phyloP scores from a whole-genome alignment of 345 rosid genomes.

The Citrus sinensis region DNA sequence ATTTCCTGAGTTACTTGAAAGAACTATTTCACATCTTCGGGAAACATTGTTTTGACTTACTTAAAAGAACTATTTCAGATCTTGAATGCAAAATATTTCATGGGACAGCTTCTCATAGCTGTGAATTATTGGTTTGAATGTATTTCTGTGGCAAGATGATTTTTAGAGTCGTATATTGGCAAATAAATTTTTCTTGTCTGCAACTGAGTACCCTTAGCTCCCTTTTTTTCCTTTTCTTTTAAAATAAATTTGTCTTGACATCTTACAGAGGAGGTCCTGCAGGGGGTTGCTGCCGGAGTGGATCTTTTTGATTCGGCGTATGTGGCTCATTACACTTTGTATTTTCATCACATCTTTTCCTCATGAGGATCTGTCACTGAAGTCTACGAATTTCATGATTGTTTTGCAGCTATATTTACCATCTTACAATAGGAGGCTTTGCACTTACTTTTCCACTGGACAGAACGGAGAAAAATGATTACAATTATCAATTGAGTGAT shows the following conservation, averaged over 20 bases:
- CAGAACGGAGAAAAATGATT: slow-evolving; percentile 11
- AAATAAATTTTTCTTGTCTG: neutral
- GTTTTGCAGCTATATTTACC: slow-evolving; percentile 58
- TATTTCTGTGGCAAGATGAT: neutral
- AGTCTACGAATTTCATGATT: neutral
- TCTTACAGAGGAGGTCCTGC: slow-evolving; percentile 67
- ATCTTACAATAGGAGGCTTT: slow-evolving; percentile 66
- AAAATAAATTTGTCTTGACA: neutral
- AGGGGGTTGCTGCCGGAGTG: slow-evolving; percentile 75
- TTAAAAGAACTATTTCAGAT: neutral
- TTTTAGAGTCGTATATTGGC: neutral
- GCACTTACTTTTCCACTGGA: slow-evolving; percentile 61
- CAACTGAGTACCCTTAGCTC: neutral
- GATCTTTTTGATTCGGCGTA: slow-evolving; percentile 74
- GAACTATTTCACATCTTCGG: neutral
- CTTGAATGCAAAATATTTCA: neutral
- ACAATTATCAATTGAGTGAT: slow-evolving; percentile 18
- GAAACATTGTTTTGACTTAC: neutral
- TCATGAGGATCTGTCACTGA: neutral
- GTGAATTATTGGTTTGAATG: neutral
- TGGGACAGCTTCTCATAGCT: neutral
- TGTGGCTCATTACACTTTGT: slow-evolving; percentile 12
- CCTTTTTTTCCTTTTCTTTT: neutral
- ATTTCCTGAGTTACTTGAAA: neutral
- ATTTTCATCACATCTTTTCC: neutral